Base-by-base conservation (phyloP, 352 stramenopile genomes). In the Thraustotheca clavata region DNA sequence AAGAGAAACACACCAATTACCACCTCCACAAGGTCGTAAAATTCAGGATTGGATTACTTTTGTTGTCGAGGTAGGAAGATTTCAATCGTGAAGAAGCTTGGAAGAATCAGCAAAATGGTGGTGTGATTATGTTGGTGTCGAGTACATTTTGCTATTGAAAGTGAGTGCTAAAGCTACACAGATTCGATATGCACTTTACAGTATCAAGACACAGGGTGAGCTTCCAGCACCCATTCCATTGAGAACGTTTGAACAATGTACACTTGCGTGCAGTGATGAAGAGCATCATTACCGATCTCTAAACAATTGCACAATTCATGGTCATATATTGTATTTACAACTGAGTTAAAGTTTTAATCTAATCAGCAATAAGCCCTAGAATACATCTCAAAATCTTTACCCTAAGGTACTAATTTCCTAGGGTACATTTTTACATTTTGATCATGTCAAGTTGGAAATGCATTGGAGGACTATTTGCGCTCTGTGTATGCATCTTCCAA, bases 81-180 rank as follows among this genome's bases (percentile, higher is more conserved):
- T 27, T 52, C 43, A 52, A 52, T 33, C 43, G 27, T 52, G 43
- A 27, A 22, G 22, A 22, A 22, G 33, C 27, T 27, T 52, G 43
- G 33, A 33, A 22, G 43, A 22, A 33, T 22, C 43, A 33, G 43
- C 43, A 22, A 52, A 22, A 27, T 52, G 43, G 43, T 52, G 43
- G 43, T 52, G 43, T 27, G 43, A 27, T 52, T 52, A 52, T 52
- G 43, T 27, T 52, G 43, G 43, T 22, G 33, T 52, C 33, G 43
- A 52, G 43, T 52, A 52, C 43, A 52, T 52, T 27, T 52, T 52
- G 43, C 43, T 52, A 27, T 27, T 52, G 22, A 18, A 52, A 52
- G 43, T 52, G 22, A 52, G 43, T 52, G 43, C 43, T 27, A 27
- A 52, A 33, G 43, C 8, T 22, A 52, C 43, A 27, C 43, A 27